phyloP scores from a whole-genome alignment of 352 stramenopile genomes.

The Phytopythium kandeliae region DNA sequence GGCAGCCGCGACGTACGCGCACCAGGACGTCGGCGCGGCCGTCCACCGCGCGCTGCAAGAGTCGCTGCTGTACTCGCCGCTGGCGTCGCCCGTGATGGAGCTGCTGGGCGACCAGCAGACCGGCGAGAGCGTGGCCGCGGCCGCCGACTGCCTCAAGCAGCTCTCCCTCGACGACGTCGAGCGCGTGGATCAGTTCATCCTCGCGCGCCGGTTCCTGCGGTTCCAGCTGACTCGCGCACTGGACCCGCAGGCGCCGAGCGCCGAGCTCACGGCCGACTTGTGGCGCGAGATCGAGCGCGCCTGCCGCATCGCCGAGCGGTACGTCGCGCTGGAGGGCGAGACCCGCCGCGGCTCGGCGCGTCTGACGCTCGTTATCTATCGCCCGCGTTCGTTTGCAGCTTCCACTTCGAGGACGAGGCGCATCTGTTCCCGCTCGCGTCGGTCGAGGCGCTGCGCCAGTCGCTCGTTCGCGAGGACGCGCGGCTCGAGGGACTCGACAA shows the following conservation, averaged over 20 bases:
- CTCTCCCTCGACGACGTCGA: conserved; percentile 32
- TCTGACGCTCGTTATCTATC: too few relatives aligned
- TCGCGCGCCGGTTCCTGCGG: conserved; percentile 44
- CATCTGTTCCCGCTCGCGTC: conserved; percentile 58
- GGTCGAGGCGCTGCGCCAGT: conserved; percentile 24
- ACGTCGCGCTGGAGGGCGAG: neutral
- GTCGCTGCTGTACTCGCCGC: conserved; percentile 28
- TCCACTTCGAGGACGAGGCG: conserved; percentile 58
- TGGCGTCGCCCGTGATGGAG: conserved; percentile 24
- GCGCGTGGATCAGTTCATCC: conserved; percentile 47
- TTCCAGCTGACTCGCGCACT: conserved; percentile 34
- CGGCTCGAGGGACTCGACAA: conserved; percentile 31
- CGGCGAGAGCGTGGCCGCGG: conserved; percentile 5
- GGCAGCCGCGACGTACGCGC: conserved; percentile 42
- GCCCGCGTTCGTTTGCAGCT: conserved; percentile 13
- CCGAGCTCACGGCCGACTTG: conserved; percentile 15
- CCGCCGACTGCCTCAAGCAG: conserved; percentile 5
- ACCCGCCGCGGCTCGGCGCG: too few relatives aligned
- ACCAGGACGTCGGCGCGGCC: conserved; percentile 76
- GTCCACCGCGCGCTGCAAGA: conserved; percentile 63
- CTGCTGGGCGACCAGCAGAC: conserved; percentile 10
- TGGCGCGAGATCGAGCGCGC: conserved; percentile 33
- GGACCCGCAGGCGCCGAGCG: conserved; percentile 7
- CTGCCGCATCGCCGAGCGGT: conserved; percentile 43
- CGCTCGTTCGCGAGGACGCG: conserved; percentile 26